Percentiles rank a stretch among this genome's conserved stretches.
These are phyloP conservation scores for Dactylonectria macrodidyma DNA, from an alignment of 2,329 filamentous ascomycete genomes.

Conservation along the genomic window DNA sequence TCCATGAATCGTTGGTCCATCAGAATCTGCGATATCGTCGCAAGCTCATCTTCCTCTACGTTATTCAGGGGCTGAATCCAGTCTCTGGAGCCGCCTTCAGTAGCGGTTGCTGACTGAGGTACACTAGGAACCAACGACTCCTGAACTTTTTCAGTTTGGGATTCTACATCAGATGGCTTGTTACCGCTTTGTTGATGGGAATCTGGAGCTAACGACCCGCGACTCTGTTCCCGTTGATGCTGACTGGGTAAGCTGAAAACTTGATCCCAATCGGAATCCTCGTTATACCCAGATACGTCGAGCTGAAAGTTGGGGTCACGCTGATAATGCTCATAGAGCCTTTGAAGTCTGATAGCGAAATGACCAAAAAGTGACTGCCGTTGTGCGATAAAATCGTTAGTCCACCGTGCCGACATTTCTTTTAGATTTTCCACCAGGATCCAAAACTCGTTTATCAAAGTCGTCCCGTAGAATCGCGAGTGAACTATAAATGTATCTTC, in stretches of 20 bases:
- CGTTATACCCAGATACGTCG: neutral
- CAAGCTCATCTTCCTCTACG: conserved; percentile 42
- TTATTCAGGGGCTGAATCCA: conserved; percentile 11
- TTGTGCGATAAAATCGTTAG: conserved; percentile 39
- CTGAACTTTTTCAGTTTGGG: no score
- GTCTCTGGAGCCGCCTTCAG: neutral
- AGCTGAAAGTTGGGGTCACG: neutral
- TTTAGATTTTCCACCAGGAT: conserved; percentile 48
- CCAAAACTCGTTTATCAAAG: conserved; percentile 46
- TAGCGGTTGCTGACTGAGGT: no score
- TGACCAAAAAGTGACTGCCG: neutral
- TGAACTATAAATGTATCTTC: conserved; percentile 29
- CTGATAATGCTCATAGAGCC: conserved; percentile 12
- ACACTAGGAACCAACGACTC: no score
- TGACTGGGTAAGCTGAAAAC: neutral
- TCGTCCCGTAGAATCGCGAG: conserved; percentile 35
- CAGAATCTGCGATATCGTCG: conserved; percentile 50
- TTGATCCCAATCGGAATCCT: no score
- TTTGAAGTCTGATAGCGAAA: conserved; percentile 11
- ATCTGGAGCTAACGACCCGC: no score
- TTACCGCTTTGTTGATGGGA: no score
- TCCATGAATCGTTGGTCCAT: conserved; percentile 53
- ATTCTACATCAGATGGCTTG: no score
- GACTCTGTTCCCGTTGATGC: neutral
- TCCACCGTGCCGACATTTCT: conserved; percentile 41